Conservation (phyloP, 345 rosid species). For the Ceriops tagal region DNA sequence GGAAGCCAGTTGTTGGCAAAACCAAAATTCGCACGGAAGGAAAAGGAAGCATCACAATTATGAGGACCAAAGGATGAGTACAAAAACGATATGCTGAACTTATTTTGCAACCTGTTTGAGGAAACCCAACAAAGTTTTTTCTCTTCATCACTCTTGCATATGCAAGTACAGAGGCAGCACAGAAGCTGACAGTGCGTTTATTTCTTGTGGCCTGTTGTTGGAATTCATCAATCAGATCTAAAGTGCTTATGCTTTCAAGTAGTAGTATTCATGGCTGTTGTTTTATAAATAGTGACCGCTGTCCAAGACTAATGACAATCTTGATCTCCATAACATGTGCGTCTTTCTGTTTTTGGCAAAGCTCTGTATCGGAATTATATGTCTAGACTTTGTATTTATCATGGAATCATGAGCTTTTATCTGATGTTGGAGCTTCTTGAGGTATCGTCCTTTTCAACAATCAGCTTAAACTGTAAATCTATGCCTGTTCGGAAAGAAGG, state of each 20-base stretch:
- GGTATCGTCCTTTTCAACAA: no score
- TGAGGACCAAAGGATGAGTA: slow-evolving; percentile 84
- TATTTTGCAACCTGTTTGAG: slow-evolving; percentile 20
- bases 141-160: slow-evolving; percentile 24
- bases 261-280: slow-evolving; percentile 20
- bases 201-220: slow-evolving; percentile 5
- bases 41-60: slow-evolving; percentile 95
- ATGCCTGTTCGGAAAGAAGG: no score
- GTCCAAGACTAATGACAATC: slow-evolving; percentile 8
- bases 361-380: not conserved
- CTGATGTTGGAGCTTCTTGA: no score
- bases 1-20: slow-evolving; percentile 97
- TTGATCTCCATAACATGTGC: not conserved
- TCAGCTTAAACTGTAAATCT: no score
- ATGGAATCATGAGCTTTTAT: not conserved
- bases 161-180: slow-evolving; percentile 16
- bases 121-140: slow-evolving; percentile 17
- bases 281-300: slow-evolving; percentile 14
- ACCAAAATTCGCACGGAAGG: slow-evolving; percentile 97
- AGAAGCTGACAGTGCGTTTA: not conserved
- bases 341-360: not conserved
- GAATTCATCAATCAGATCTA: slow-evolving; percentile 29
- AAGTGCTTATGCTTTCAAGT: slow-evolving; percentile 29
- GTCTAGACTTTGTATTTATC: slow-evolving; percentile 4
- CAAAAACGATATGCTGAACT: slow-evolving; percentile 15